Evolutionary conservation across 257 asterid species (phyloP).

Genomic region (Galeopsis tetrahit): DNA sequence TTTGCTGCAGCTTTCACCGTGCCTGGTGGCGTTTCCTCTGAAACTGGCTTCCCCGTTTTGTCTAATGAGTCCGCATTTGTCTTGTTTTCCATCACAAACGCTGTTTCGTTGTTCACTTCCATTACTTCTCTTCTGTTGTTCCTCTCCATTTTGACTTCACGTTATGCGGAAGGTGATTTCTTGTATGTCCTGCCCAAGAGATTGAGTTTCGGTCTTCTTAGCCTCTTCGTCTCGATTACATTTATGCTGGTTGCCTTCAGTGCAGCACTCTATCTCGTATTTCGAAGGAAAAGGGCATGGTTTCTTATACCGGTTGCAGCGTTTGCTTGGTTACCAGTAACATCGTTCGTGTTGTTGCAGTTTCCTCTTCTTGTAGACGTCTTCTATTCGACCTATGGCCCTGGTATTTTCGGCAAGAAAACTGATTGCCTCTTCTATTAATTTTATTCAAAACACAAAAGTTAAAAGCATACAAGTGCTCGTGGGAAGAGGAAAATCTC

Average conservation of each 20-base stretch:
- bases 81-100: conserved; percentile 17
- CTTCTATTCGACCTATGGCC: conserved; percentile 10
- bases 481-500: too few relatives aligned
- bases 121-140: conserved; percentile 26
- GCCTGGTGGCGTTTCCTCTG: conserved; percentile 23
- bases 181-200: conserved; percentile 27
- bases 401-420: conserved; percentile 21
- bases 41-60: conserved; percentile 6
- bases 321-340: not conserved
- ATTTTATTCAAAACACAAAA: too few relatives aligned
- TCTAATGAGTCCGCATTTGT: not conserved
- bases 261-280: conserved; percentile 8
- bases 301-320: not conserved
- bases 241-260: conserved; percentile 18
- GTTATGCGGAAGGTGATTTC: conserved; percentile 31
- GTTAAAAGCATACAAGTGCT: too few relatives aligned
- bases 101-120: conserved; percentile 30
- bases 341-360: conserved; percentile 22
- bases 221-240: conserved; percentile 15
- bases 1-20: conserved; percentile 36
- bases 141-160: conserved; percentile 30
- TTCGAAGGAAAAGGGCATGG: not conserved
- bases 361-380: conserved; percentile 24
- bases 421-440: not conserved
- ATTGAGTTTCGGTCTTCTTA: conserved; percentile 15